These are phyloP conservation scores for Backusella morwellensis DNA, from an alignment of 192 early-diverging fungal genomes.

Conservation along the genomic window DNA sequence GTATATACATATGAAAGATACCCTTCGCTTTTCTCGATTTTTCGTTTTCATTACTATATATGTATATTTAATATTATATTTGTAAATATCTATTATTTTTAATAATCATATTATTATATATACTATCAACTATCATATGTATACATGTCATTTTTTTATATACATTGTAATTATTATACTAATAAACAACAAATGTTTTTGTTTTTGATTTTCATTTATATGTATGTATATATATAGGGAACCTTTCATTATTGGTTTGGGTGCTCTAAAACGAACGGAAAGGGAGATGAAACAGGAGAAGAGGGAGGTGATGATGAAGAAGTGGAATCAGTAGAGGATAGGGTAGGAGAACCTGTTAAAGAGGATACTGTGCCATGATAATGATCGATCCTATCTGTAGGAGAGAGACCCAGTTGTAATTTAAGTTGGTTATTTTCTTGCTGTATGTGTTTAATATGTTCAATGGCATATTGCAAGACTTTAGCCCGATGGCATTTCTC, in stretches of 20 bases:
- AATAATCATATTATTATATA: neutral
- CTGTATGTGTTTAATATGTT: conserved; percentile 62
- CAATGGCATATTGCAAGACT: conserved; percentile 38
- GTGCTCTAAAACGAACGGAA: neutral
- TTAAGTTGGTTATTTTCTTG: conserved; percentile 48
- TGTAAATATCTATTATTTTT: neutral
- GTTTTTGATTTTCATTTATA: neutral
- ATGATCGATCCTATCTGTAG: neutral
- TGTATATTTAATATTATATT: conserved; percentile 1
- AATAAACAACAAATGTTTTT: neutral
- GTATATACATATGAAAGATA: neutral
- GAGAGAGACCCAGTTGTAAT: conserved; percentile 8
- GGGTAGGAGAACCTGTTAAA: neutral
- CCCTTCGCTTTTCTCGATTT: neutral
- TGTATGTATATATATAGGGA: neutral
- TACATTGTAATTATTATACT: neutral
- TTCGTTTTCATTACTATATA: neutral
- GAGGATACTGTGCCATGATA: neutral
- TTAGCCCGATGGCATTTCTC: conserved; percentile 51
- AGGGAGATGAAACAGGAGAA: neutral
- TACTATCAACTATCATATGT: neutral
- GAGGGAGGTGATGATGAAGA: neutral
- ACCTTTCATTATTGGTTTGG: neutral
- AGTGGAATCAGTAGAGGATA: neutral
- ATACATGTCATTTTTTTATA: neutral